phyloP scores from a whole-genome alignment of 2,329 filamentous ascomycete genomes.

The Blumeria hordei region DNA sequence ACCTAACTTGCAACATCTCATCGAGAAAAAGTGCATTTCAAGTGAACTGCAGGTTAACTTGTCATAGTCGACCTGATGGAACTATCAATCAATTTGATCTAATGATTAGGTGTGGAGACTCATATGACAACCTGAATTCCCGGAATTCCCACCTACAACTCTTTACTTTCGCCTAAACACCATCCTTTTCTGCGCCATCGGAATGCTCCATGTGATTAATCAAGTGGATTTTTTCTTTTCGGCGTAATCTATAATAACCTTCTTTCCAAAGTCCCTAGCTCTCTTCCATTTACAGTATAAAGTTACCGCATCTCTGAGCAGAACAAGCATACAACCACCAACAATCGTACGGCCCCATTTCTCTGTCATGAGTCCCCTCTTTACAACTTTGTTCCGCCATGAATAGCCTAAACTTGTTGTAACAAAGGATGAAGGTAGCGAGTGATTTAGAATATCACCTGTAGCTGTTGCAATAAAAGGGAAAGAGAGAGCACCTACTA shows the following conservation, averaged over 20 bases:
- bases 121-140: too few species aligned
- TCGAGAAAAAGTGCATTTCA: too few species aligned
- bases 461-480: slow-evolving; percentile 58
- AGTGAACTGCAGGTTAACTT: too few species aligned
- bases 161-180: too few species aligned
- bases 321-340: slow-evolving; percentile 70
- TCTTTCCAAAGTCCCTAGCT: slow-evolving; percentile 28
- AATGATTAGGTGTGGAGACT: too few species aligned
- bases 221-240: slow-evolving; percentile 1
- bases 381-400: slow-evolving; percentile 2
- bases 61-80: too few species aligned
- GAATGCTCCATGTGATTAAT: too few species aligned
- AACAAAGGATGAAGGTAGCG: slow-evolving; percentile 27
- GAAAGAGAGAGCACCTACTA: slow-evolving; percentile 51
- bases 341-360: slow-evolving; percentile 76
- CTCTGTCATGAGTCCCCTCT: slow-evolving; percentile 38
- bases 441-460: slow-evolving; percentile 47
- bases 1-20: too few species aligned
- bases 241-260: slow-evolving; percentile 20
- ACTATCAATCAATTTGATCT: too few species aligned
- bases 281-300: slow-evolving; percentile 40
- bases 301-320: slow-evolving; percentile 44
- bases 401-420: slow-evolving; percentile 7
- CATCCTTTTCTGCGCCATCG: too few species aligned
- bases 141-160: too few species aligned